A percentile compares a stretch with the other conserved stretches of the same genome.
Conservation (phyloP, 2,329 filamentous ascomycete genomes). For the Diaporthe helianthi region DNA sequence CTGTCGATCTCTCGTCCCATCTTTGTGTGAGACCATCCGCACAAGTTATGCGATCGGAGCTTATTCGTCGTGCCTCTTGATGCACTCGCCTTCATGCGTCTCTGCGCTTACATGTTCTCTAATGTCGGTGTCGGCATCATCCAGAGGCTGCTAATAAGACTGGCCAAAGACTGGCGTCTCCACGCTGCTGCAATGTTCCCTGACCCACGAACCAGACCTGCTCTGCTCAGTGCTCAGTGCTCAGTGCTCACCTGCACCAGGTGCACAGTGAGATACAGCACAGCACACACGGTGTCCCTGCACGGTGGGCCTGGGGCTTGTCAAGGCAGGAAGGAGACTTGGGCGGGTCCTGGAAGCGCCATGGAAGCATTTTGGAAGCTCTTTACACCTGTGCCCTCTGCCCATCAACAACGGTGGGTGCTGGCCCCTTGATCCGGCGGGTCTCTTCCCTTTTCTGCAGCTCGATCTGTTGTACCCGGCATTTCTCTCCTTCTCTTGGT, state of each 20-base stretch:
- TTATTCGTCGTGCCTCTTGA: conserved; percentile 17
- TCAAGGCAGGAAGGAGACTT: not conserved
- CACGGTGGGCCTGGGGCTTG: not conserved
- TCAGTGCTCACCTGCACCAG: not conserved
- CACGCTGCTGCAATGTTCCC: not conserved
- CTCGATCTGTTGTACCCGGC: not conserved
- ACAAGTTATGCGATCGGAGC: conserved; percentile 15
- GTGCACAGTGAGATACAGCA: not conserved
- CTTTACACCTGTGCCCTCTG: not conserved
- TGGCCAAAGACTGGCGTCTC: not conserved
- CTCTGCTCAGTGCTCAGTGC: too few species aligned
- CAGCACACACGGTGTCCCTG: not conserved
- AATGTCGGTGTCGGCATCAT: not conserved
- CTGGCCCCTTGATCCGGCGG: conserved; percentile 20
- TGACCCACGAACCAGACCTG: not conserved
- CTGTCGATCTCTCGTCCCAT: conserved; percentile 30
- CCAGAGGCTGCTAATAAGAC: too few species aligned
- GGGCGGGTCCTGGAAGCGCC: not conserved
- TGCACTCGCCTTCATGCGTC: conserved; percentile 17
- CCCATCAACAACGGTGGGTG: not conserved
- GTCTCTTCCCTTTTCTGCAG: not conserved
- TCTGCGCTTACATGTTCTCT: not conserved
- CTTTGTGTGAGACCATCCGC: conserved; percentile 23
- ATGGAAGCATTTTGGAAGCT: conserved; percentile 23
- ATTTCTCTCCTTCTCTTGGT: not conserved